Conservation (phyloP, 2,329 filamentous ascomycete genomes). For the Neodidymelliopsis sp. region DNA sequence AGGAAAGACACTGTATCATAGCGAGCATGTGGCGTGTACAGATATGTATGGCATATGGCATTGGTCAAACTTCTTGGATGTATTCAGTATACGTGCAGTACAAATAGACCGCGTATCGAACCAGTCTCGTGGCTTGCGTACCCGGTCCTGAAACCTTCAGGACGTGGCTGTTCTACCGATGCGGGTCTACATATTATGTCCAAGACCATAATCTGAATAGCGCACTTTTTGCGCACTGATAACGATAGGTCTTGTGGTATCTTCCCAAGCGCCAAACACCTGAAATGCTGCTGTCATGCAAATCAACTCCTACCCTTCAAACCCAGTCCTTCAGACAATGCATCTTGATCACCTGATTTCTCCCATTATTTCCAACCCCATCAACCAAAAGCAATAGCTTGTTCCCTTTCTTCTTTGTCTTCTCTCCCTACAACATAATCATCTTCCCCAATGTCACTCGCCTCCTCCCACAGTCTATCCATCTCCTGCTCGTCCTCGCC, state of each 20-base stretch:
- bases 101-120: conserved; percentile 27
- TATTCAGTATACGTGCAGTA: conserved; percentile 37
- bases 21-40: conserved; percentile 47
- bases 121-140: too few species aligned
- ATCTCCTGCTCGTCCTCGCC: conserved; percentile 70
- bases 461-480: conserved; percentile 84
- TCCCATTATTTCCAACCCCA: too few species aligned
- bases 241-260: too few species aligned
- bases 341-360: too few species aligned
- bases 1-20: conserved; percentile 42
- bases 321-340: too few species aligned
- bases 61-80: conserved; percentile 34
- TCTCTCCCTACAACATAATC: conserved; percentile 80
- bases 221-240: too few species aligned
- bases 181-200: too few species aligned
- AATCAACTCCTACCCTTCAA: too few species aligned
- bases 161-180: too few species aligned
- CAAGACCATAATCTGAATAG: too few species aligned
- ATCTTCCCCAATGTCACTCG: conserved; percentile 85
- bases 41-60: conserved; percentile 43
- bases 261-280: neutral
- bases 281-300: neutral
- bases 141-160: too few species aligned
- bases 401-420: conserved; percentile 67
- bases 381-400: conserved; percentile 54